Evolutionary conservation across 148 eudicot species (phyloP).

Genomic region (Arbutus unedo): DNA sequence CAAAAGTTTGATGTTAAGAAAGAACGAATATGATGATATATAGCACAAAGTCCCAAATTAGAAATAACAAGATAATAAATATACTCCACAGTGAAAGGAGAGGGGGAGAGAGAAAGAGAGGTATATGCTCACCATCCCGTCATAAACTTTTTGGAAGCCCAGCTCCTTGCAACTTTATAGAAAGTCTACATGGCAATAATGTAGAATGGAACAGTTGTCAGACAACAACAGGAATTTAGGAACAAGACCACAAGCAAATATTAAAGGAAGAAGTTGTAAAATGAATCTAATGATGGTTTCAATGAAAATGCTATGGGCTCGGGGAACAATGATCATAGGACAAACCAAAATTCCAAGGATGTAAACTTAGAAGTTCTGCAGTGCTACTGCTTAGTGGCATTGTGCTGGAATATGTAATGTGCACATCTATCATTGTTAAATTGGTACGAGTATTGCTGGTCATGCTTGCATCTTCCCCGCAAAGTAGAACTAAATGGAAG

Average conservation of each 20-base stretch:
- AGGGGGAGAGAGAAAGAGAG: slow-evolving; percentile 4
- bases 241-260: neutral
- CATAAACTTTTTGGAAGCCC: slow-evolving; percentile 98
- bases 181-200: slow-evolving; percentile 53
- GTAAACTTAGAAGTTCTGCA: neutral
- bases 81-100: neutral
- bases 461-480: neutral
- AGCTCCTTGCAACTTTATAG: slow-evolving; percentile 83
- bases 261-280: neutral
- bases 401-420: neutral
- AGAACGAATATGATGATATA: neutral
- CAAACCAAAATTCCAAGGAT: neutral
- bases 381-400: neutral
- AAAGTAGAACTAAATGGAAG: no score
- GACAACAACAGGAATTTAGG: slow-evolving; percentile 15
- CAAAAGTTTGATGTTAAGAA: neutral
- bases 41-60: neutral
- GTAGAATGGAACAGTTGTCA: slow-evolving; percentile 10
- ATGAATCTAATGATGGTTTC: neutral
- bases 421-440: neutral
- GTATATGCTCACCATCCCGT: slow-evolving; percentile 74
- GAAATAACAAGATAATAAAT: neutral
- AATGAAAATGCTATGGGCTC: neutral
- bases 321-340: neutral
- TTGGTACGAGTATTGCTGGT: neutral